Conservation (phyloP, 1,284 basidiomycete species). For the Malassezia obtusa region DNA sequence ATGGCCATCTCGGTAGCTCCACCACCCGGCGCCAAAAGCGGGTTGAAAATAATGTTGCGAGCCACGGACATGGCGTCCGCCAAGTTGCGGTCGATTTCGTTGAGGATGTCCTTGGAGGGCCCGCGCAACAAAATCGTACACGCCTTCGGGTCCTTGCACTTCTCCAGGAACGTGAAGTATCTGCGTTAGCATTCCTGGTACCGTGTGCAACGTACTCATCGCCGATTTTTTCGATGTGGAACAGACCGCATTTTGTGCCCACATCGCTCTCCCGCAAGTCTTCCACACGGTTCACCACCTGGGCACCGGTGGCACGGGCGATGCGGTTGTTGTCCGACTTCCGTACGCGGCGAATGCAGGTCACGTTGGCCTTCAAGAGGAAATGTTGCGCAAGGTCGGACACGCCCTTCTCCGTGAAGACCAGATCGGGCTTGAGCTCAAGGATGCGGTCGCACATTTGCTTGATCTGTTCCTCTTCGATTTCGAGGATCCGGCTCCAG, state of each 20-base stretch:
- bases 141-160: slow-evolving; percentile 86
- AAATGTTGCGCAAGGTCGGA: slow-evolving; percentile 88
- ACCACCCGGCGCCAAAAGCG: slow-evolving; percentile 78
- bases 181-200: slow-evolving; percentile 48
- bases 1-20: slow-evolving; percentile 98
- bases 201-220: slow-evolving; percentile 63
- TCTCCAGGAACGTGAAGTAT: slow-evolving; percentile 91
- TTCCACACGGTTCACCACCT: slow-evolving; percentile 92
- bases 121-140: slow-evolving; percentile 98
- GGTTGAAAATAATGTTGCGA: slow-evolving; percentile 93
- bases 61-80: slow-evolving; percentile 97
- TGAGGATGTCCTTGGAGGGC: slow-evolving; percentile 92
- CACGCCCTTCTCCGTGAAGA: slow-evolving; percentile 95
- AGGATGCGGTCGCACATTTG: slow-evolving; percentile 73
- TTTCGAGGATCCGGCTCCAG: slow-evolving; percentile 83
- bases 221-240: slow-evolving; percentile 92
- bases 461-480: slow-evolving; percentile 97
- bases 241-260: slow-evolving; percentile 84
- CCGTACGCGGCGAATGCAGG: slow-evolving; percentile 82
- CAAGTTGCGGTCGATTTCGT: slow-evolving; percentile 94
- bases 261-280: slow-evolving; percentile 85
- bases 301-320: slow-evolving; percentile 86
- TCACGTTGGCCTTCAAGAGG: slow-evolving; percentile 77
- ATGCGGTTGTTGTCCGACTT: slow-evolving; percentile 99
- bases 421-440: slow-evolving; percentile 86